Conservation (phyloP, 2,329 filamentous ascomycete genomes). For the Phaeophleospora eucalypticola region DNA sequence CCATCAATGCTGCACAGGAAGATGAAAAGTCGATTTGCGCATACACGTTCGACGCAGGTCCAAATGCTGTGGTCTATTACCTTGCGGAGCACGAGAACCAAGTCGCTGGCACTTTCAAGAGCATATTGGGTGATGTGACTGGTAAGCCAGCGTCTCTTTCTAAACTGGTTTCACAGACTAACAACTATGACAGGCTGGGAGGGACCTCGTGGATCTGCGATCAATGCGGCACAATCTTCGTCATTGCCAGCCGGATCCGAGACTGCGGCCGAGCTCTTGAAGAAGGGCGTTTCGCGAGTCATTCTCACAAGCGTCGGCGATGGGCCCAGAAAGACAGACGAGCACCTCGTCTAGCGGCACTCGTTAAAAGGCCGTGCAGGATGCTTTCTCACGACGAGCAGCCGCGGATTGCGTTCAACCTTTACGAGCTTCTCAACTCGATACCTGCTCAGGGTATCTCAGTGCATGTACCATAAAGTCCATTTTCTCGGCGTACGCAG, state of each 20-base stretch:
- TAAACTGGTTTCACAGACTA: too few relatives aligned
- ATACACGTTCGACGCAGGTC: slow-evolving; percentile 96
- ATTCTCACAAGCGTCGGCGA: slow-evolving; percentile 91
- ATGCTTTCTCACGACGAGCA: too few relatives aligned
- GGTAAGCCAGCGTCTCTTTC: background rate
- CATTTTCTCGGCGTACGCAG: too few relatives aligned
- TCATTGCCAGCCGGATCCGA: background rate
- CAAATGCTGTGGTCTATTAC: slow-evolving; percentile 96
- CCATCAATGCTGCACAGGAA: slow-evolving; percentile 64
- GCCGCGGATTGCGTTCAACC: too few relatives aligned
- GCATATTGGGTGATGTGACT: slow-evolving; percentile 57
- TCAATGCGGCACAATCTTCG: background rate
- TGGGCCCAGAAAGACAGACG: slow-evolving; percentile 74
- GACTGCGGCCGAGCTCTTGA: slow-evolving; percentile 55
- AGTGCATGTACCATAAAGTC: too few relatives aligned
- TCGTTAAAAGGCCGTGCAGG: too few relatives aligned
- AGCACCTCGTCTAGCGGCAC: slow-evolving; percentile 43
- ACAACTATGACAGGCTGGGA: slow-evolving; percentile 58
- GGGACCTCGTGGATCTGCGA: slow-evolving; percentile 28
- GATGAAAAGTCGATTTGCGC: slow-evolving; percentile 79
- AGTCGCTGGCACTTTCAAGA: slow-evolving; percentile 75
- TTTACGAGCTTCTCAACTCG: too few relatives aligned
- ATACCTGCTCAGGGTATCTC: too few relatives aligned
- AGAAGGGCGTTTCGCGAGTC: slow-evolving; percentile 77
- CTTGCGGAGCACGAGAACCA: slow-evolving; percentile 69